Evolutionary conservation across 305 asterid species (phyloP).

Genomic region (Rubia tinctorum): DNA sequence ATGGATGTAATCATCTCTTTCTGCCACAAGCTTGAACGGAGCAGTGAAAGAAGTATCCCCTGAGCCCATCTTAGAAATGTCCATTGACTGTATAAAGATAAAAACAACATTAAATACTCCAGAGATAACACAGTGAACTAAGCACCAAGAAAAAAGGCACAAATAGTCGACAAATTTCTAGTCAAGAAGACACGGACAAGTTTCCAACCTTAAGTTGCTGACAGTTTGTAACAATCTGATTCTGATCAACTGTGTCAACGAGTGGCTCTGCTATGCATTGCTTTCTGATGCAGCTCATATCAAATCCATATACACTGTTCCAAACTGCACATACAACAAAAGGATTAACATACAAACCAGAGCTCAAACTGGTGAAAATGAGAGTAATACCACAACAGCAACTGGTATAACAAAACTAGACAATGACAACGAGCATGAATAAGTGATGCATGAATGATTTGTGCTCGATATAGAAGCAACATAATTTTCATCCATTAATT

Average conservation of each 20-base stretch:
- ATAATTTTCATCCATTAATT: constrained; percentile 17
- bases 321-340: constrained; percentile 53
- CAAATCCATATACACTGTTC: constrained; percentile 86
- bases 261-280: constrained; percentile 86
- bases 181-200: background rate
- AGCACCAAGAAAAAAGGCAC: background rate
- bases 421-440: constrained; percentile 10
- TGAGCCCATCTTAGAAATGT: constrained; percentile 84
- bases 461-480: constrained; percentile 11
- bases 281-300: constrained; percentile 97
- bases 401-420: background rate
- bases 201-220: constrained; percentile 74
- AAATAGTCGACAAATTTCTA: background rate
- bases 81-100: constrained; percentile 65
- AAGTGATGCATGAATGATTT: background rate
- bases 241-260: constrained; percentile 87
- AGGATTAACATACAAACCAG: constrained; percentile 3
- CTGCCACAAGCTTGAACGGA: constrained; percentile 93
- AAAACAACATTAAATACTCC: background rate
- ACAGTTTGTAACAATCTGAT: constrained; percentile 85
- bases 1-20: constrained; percentile 85
- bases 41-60: constrained; percentile 88
- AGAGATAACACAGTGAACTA: background rate
- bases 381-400: background rate
- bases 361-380: background rate